A percentile compares a stretch with the other conserved stretches of the same genome.
These are phyloP conservation scores for Apiospora rasikravindrae DNA, from an alignment of 2,329 filamentous ascomycete genomes.

Conservation along the genomic window DNA sequence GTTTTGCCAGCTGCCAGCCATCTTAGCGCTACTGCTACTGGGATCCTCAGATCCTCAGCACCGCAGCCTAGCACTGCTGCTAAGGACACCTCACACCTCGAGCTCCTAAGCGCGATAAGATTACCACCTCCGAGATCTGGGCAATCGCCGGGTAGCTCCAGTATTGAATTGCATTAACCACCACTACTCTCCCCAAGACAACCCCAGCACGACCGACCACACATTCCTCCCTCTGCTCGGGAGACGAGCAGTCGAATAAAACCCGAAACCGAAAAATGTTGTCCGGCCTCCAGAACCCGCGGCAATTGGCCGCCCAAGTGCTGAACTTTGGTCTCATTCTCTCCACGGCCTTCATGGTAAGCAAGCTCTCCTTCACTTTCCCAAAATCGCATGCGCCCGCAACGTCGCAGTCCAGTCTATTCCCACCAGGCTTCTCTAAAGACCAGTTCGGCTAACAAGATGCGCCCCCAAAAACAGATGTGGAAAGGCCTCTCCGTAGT, in stretches of 20 bases:
- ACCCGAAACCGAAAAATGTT: constrained; percentile 58
- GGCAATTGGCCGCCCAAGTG: constrained; percentile 80
- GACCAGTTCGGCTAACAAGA: neutral
- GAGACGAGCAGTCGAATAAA: constrained; percentile 19
- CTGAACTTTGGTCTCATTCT: constrained; percentile 92
- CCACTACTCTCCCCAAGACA: neutral
- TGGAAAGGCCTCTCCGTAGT: constrained; percentile 87
- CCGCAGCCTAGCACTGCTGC: constrained; percentile 5
- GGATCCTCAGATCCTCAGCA: neutral
- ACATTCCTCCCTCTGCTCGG: constrained; percentile 25
- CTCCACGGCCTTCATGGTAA: constrained; percentile 87
- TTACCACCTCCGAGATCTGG: constrained; percentile 3
- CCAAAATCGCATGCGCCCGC: neutral
- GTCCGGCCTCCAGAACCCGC: constrained; percentile 72
- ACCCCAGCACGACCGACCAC: neutral
- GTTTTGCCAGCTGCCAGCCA: neutral
- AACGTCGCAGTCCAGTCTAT: neutral
- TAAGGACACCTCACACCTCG: constrained; percentile 10
- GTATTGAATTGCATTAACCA: neutral
- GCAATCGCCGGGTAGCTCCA: constrained; percentile 10
- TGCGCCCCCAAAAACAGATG: constrained; percentile 54
- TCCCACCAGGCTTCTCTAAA: no score
- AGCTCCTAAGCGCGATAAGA: constrained; percentile 2
- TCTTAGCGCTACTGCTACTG: neutral
- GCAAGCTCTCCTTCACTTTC: constrained; percentile 29